Base-by-base conservation (phyloP, 1,284 basidiomycete species). In the Ganoderma resinaceum region DNA sequence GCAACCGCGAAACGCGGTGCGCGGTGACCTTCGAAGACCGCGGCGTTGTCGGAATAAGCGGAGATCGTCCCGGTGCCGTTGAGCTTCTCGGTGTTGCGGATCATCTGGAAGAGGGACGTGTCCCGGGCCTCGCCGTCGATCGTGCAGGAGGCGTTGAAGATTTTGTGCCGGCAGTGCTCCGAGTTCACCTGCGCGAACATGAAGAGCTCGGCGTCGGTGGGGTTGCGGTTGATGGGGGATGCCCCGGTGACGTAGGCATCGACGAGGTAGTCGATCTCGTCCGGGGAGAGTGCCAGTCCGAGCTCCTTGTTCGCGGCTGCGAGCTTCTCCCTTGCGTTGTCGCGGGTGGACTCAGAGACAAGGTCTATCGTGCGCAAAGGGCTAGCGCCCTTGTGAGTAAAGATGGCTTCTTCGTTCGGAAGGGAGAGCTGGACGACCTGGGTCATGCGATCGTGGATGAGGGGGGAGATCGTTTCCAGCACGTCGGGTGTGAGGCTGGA, bases 181-280 rank as follows among this genome's bases (percentile, higher is more conserved):
- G 97, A 99, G 84, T 99, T 99, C 80, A 99, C 97, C 80, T 99
- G 98, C 20, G 98, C 97, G 79, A 99, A 99, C 97, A 99, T 99
- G 88, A 99, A 99, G 23, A 99, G 87, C 80, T 99, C 98, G 16
- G 98, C 97, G 76, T 99, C 97, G 61, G 95, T 99, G 4, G 96
- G 96, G 78, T 95, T 92, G 58, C 95, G 90, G 62, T 84, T 83
- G 75, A 92, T 87, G 0, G 90, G 86, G 9, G 84, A 79, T 29
- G 84, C 78, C 16, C 91, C 91, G 42, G 91, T 85, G 52, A 95
- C 86, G 81, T 96, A 99, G 11, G 95, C 95, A 63, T 95, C 87
- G 73, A 98, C 89, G 71, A 99, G 91, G 80, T 99, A 99, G 75
- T 93, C 89, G 71, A 99, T 95, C 81, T 99, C 97, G 70, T 96